Evolutionary conservation across 179 eudicot genomes (phyloP).

Genomic region (Amaranthus tricolor): DNA sequence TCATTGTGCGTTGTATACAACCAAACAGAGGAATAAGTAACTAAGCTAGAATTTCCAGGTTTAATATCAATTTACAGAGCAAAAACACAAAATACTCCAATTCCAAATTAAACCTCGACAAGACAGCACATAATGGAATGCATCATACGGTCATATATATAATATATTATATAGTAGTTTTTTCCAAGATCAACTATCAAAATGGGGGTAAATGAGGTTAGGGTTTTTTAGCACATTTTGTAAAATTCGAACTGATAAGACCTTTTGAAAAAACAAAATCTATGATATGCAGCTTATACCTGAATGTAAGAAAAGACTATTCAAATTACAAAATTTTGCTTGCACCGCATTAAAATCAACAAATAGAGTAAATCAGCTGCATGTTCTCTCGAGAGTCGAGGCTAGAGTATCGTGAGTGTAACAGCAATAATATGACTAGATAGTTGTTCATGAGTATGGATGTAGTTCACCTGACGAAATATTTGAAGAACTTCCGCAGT

Average conservation of each 20-base stretch:
- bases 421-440: slow-evolving; percentile 9
- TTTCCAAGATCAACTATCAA: not conserved
- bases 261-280: not conserved
- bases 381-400: not conserved
- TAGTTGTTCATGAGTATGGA: not conserved
- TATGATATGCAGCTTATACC: not conserved
- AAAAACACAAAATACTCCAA: slow-evolving; percentile 10
- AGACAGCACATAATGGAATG: not conserved
- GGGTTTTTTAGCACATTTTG: not conserved
- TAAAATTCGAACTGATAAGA: not conserved
- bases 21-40: not conserved
- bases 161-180: not conserved
- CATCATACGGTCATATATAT: not conserved
- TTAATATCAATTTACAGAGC: slow-evolving; percentile 81
- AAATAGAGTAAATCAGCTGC: not conserved
- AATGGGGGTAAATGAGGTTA: not conserved
- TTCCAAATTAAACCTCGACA: not conserved
- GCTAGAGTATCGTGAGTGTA: not conserved
- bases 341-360: too few relatives aligned
- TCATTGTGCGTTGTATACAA: not conserved
- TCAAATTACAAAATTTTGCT: not conserved
- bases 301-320: not conserved
- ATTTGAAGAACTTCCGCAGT: slow-evolving; percentile 83
- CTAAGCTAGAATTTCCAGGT: slow-evolving; percentile 48
- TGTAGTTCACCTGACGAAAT: slow-evolving; percentile 70